Conservation (phyloP, 73 alveolate genomes). For the Paramecium octaurelia region DNA sequence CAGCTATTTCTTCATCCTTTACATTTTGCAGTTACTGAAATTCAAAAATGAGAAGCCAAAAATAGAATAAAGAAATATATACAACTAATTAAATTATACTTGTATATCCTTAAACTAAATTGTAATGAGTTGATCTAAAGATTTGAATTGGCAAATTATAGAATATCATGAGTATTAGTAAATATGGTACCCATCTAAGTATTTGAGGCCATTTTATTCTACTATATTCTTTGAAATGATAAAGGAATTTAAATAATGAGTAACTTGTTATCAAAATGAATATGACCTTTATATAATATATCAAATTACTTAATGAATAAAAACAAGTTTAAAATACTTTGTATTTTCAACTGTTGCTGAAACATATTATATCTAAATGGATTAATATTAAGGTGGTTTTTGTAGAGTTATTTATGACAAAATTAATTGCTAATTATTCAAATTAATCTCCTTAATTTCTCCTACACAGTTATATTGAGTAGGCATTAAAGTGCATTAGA, state of each 20-base stretch:
- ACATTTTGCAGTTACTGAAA: background rate
- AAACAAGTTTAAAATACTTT: background rate
- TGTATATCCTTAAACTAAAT: background rate
- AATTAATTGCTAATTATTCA: background rate
- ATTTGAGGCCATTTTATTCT: background rate
- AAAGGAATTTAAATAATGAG: background rate
- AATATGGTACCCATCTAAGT: background rate
- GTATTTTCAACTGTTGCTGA: background rate
- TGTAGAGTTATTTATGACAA: background rate
- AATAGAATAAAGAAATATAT: background rate
- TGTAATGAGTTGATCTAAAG: background rate
- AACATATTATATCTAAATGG: background rate
- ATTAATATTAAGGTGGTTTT: slow-evolving; percentile 6
- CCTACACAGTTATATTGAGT: background rate
- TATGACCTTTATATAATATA: background rate
- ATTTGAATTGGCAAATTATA: background rate
- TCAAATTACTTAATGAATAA: background rate
- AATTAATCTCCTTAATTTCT: background rate
- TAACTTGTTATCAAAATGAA: background rate
- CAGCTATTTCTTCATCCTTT: background rate
- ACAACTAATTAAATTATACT: background rate
- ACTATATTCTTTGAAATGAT: background rate
- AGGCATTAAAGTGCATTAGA: background rate
- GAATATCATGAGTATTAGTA: background rate
- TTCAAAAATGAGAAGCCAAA: slow-evolving; percentile 2